These are phyloP conservation scores for Lepidium didymum DNA, from an alignment of 345 rosid genomes.

Conservation along the genomic window DNA sequence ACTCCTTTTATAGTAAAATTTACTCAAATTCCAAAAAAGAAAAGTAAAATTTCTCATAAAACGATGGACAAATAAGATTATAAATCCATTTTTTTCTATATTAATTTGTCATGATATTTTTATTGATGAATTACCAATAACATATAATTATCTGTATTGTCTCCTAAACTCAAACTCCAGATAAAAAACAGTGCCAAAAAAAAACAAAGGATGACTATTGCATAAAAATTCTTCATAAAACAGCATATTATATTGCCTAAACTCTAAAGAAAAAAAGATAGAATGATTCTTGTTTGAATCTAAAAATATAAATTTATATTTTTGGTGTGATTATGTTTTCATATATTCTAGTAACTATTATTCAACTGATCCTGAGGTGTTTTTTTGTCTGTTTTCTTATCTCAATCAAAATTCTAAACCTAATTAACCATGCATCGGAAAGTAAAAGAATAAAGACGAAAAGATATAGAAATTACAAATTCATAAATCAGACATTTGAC, in stretches of 20 bases:
- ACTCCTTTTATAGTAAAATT: neutral
- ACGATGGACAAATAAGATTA: neutral
- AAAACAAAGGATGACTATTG: neutral
- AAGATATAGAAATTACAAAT: constrained; percentile 11
- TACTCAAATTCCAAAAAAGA: neutral
- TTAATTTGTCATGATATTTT: too few relatives aligned
- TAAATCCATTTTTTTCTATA: neutral
- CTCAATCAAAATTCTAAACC: neutral
- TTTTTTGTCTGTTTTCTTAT: neutral
- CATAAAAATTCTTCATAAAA: neutral
- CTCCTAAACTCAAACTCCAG: neutral
- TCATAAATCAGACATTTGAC: constrained; percentile 22
- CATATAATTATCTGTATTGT: neutral
- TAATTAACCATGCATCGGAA: neutral
- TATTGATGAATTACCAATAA: neutral
- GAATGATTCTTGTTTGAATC: neutral
- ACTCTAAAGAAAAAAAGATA: neutral
- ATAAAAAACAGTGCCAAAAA: neutral
- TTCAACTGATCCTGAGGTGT: too few relatives aligned
- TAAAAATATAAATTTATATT: neutral
- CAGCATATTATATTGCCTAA: neutral
- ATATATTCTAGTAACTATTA: neutral
- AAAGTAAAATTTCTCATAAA: neutral
- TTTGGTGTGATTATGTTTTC: neutral
- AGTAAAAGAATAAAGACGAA: neutral